Evolutionary conservation across 257 asterid genomes (phyloP).

Genomic region (Gentiana macrophylla): DNA sequence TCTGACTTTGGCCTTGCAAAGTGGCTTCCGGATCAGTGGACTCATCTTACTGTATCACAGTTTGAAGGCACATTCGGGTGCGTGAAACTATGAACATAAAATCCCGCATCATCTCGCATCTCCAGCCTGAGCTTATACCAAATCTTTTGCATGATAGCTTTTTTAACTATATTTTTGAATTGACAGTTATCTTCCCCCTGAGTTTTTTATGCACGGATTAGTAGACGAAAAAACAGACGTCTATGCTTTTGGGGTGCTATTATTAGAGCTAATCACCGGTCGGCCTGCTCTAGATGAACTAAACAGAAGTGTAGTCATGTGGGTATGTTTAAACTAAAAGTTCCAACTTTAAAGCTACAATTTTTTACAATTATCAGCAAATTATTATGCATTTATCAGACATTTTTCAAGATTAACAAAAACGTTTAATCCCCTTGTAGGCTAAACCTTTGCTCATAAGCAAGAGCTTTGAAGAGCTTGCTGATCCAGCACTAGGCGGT

Average conservation of each 20-base stretch:
- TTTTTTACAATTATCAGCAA: too few species aligned
- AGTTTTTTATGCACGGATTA: slow-evolving; percentile 79
- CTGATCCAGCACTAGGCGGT: slow-evolving; percentile 59
- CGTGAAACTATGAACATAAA: too few species aligned
- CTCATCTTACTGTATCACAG: too few species aligned
- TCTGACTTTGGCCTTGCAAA: slow-evolving; percentile 95
- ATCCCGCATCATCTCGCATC: too few species aligned
- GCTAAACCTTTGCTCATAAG: slow-evolving; percentile 66
- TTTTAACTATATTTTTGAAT: neutral
- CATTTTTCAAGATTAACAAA: too few species aligned
- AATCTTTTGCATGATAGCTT: too few species aligned
- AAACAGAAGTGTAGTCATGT: slow-evolving; percentile 77
- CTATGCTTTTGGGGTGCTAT: slow-evolving; percentile 78
- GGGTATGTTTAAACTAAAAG: slow-evolving; percentile 44
- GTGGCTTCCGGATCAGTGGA: slow-evolving; percentile 58
- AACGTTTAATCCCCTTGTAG: slow-evolving; percentile 23
- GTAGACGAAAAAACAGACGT: slow-evolving; percentile 96
- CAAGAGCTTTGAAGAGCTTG: slow-evolving; percentile 38
- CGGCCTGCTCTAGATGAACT: slow-evolving; percentile 85
- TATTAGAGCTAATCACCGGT: slow-evolving; percentile 70
- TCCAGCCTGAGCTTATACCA: too few species aligned
- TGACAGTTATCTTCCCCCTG: slow-evolving; percentile 91
- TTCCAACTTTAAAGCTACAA: neutral
- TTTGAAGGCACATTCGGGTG: too few species aligned
- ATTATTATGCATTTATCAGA: too few species aligned